Percentiles rank a stretch among this genome's conserved stretches.
These are phyloP conservation scores for Henckelia pumila DNA, from an alignment of 257 asterid genomes.

Conservation along the genomic window DNA sequence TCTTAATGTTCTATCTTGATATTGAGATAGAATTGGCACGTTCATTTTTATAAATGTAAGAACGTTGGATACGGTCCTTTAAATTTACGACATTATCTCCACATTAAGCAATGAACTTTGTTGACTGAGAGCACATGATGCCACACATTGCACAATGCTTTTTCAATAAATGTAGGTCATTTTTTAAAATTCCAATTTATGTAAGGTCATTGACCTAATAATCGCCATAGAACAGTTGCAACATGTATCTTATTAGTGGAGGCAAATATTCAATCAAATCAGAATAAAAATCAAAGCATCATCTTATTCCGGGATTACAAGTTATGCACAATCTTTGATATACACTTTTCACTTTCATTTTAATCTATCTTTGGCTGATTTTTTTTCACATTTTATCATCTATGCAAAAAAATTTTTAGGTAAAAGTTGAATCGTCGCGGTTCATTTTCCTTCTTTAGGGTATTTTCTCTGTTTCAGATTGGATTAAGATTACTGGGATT, in stretches of 20 bases:
- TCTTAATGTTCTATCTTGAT: not conserved
- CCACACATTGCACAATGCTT: not conserved
- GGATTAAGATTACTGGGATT: not conserved
- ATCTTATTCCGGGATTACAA: not conserved
- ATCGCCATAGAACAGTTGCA: not conserved
- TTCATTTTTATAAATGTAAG: no score
- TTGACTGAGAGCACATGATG: not conserved
- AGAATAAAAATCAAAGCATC: not conserved
- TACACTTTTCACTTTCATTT: not conserved
- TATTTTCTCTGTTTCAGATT: constrained; percentile 4
- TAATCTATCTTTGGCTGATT: not conserved
- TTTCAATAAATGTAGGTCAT: no score
- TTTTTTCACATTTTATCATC: not conserved
- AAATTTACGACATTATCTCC: not conserved
- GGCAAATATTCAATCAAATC: not conserved
- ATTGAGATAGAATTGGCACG: not conserved
- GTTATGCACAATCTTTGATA: not conserved
- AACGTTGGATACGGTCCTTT: no score
- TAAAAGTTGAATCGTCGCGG: not conserved
- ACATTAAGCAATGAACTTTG: not conserved
- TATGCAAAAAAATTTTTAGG: not conserved
- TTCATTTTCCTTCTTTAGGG: not conserved
- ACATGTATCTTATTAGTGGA: not conserved
- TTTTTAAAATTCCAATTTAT: no score
- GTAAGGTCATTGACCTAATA: not conserved